phyloP scores from a whole-genome alignment of 805 yeast genomes.

The Wickerhamiella brachini region DNA sequence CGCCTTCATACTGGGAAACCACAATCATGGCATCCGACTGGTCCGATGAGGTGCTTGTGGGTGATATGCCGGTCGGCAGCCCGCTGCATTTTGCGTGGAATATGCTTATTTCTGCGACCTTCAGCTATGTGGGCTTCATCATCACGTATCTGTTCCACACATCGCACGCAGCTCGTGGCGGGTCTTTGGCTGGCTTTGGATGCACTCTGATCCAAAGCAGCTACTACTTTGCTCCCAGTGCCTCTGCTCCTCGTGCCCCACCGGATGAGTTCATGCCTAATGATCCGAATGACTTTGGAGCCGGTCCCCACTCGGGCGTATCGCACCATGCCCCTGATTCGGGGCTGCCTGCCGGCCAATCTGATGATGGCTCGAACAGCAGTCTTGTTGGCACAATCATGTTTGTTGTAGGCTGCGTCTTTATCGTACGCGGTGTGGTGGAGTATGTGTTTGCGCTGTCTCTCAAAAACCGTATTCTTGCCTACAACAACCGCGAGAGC shows the following conservation, averaged over 20 bases:
- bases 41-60: constrained; percentile 80
- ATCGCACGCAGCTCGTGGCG: constrained; percentile 93
- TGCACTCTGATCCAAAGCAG: constrained; percentile 66
- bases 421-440: constrained; percentile 50
- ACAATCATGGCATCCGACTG: constrained; percentile 63
- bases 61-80: constrained; percentile 91
- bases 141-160: constrained; percentile 85
- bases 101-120: constrained; percentile 71
- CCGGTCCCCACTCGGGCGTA: constrained; percentile 12
- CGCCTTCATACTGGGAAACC: constrained; percentile 96
- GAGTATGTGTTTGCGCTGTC: constrained; percentile 66
- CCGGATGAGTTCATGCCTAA: constrained; percentile 35
- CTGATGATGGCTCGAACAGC: constrained; percentile 15
- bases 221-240: constrained; percentile 38
- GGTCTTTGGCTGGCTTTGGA: constrained; percentile 86
- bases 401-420: constrained; percentile 52
- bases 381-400: constrained; percentile 41
- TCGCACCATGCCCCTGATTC: constrained; percentile 7
- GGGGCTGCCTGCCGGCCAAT: constrained; percentile 13
- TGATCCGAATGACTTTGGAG: constrained; percentile 46
- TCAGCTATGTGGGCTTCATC: constrained; percentile 87
- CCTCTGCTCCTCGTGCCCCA: constrained; percentile 17
- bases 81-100: constrained; percentile 86
- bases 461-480: constrained; percentile 50
- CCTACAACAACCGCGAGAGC: constrained; percentile 4